A percentile compares a stretch with the other conserved stretches of the same genome.
Evolutionary conservation across 208 protist species (phyloP).

Genomic region (Crithidia fasciculata): DNA sequence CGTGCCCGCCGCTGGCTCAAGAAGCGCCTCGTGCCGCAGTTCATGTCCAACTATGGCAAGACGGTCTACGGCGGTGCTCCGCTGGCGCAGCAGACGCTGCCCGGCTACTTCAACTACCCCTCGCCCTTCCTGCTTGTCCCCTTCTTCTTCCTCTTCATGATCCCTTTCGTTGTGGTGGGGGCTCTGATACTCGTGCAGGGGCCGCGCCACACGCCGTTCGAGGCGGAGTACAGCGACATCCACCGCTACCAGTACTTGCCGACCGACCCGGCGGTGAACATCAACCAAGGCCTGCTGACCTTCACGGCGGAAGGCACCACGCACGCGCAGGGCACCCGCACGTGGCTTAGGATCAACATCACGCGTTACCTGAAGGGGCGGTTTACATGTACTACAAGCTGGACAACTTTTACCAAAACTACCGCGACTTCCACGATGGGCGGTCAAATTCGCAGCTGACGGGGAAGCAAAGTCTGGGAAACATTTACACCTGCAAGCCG

Average conservation of each 20-base stretch:
- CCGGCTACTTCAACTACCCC: constrained; percentile 61
- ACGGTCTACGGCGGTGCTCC: constrained; percentile 83
- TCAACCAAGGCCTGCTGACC: constrained; percentile 64
- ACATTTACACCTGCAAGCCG: constrained; percentile 57
- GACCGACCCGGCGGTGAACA: constrained; percentile 58
- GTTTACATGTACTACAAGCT: constrained; percentile 98
- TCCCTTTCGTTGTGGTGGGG: constrained; percentile 61
- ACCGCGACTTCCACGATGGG: constrained; percentile 92
- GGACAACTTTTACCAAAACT: constrained; percentile 98
- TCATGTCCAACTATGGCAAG: constrained; percentile 56
- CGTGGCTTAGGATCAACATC: constrained; percentile 64
- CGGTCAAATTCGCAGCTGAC: constrained; percentile 62
- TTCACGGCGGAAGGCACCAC: constrained; percentile 62
- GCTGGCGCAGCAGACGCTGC: constrained; percentile 78
- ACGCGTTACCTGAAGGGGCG: constrained; percentile 71
- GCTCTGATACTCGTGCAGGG: constrained; percentile 44
- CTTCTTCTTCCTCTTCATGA: constrained; percentile 55
- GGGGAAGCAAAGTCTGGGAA: constrained; percentile 42
- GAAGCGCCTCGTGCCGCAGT: constrained; percentile 38
- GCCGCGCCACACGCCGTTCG: constrained; percentile 33
- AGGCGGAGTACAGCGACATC: constrained; percentile 66
- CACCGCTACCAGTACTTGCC: constrained; percentile 84
- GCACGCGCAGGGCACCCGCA: constrained; percentile 71
- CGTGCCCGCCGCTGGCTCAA: constrained; percentile 24
- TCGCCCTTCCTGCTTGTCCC: constrained; percentile 57